phyloP scores from a whole-genome alignment of 139 green algal genomes.

The Pleodorina starrii region DNA sequence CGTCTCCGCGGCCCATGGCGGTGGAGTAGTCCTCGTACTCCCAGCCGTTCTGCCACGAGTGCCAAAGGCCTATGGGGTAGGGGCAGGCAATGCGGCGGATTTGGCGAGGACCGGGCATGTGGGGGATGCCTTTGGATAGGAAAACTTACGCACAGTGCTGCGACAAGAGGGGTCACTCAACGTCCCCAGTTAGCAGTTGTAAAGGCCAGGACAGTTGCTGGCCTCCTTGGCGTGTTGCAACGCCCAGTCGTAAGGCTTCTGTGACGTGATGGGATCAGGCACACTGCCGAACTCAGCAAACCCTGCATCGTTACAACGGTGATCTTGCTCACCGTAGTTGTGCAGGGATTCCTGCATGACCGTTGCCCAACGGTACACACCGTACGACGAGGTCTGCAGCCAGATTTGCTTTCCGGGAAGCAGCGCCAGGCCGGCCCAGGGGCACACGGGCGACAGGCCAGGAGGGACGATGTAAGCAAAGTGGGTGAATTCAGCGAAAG shows the following conservation, averaged over 20 bases:
- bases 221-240: too few species aligned
- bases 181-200: neutral
- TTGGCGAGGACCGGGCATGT: neutral
- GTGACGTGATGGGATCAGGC: too few species aligned
- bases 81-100: neutral
- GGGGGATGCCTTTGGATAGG: neutral
- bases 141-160: neutral
- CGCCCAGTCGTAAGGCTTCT: too few species aligned
- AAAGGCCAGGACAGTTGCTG: neutral
- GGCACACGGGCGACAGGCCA: neutral
- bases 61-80: neutral
- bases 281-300: neutral
- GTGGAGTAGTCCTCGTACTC: slow-evolving; percentile 29
- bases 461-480: slow-evolving; percentile 6
- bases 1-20: slow-evolving; percentile 27
- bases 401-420: slow-evolving; percentile 28
- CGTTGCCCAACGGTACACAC: slow-evolving; percentile 23
- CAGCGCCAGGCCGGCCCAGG: slow-evolving; percentile 34
- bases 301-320: neutral
- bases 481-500: neutral
- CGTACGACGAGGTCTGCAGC: slow-evolving; percentile 6
- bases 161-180: neutral
- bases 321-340: neutral
- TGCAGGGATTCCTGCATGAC: slow-evolving; percentile 18
- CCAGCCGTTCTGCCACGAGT: slow-evolving; percentile 11